A percentile compares a stretch with the other conserved stretches of the same genome.
Conservation (phyloP, 352 stramenopile genomes). For the Pythium pyrilobum region DNA sequence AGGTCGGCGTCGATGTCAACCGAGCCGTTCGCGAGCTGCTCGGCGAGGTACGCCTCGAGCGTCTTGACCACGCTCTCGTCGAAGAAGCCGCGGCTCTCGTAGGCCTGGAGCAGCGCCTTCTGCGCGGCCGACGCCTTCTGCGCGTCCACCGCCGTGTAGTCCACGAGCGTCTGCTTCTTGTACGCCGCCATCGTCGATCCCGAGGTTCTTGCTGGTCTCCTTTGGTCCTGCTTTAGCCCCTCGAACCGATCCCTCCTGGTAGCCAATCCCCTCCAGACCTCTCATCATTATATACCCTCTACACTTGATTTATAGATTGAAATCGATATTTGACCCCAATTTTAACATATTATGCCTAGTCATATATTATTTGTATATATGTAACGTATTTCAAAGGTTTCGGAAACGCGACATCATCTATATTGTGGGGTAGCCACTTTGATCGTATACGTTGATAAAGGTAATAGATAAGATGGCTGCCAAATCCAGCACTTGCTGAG, state of each 20-base stretch:
- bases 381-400: not conserved
- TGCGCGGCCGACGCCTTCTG: slow-evolving; percentile 40
- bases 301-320: not conserved
- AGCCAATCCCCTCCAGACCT: slow-evolving; percentile 24
- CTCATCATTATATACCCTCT: not conserved
- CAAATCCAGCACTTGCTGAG: not conserved
- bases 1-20: slow-evolving; percentile 77
- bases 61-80: slow-evolving; percentile 37
- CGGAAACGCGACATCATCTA: not conserved
- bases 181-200: slow-evolving; percentile 47
- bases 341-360: not conserved
- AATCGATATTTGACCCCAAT: too few species aligned
- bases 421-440: not conserved
- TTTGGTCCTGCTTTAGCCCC: not conserved
- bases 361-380: not conserved
- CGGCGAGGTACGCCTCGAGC: slow-evolving; percentile 65
- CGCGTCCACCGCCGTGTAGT: slow-evolving; percentile 42
- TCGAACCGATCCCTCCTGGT: slow-evolving; percentile 12
- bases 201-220: slow-evolving; percentile 1
- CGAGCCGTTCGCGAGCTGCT: slow-evolving; percentile 57
- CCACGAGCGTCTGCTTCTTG: slow-evolving; percentile 55
- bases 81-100: slow-evolving; percentile 45
- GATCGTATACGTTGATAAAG: not conserved
- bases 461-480: slow-evolving; percentile 14
- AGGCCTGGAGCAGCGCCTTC: slow-evolving; percentile 46